Percentiles rank a stretch among this genome's conserved stretches.
These are phyloP conservation scores for Penicillium soppii DNA, from an alignment of 495 filamentous ascomycete species.

Conservation along the genomic window DNA sequence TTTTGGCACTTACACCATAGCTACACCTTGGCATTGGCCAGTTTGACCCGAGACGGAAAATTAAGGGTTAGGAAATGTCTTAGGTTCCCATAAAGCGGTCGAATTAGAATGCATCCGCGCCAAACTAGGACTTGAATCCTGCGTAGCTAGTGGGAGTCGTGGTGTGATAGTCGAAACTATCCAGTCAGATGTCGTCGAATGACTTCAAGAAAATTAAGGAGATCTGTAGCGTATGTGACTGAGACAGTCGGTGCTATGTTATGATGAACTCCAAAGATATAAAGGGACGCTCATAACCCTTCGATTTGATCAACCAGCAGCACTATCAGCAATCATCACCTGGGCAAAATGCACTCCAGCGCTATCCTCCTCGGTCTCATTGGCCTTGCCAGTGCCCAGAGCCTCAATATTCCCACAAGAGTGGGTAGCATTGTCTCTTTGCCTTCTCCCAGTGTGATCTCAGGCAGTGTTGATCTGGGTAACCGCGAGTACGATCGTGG, in stretches of 20 bases:
- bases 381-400: constrained; percentile 3
- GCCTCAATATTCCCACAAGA: neutral
- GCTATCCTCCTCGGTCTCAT: constrained; percentile 2
- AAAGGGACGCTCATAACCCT: neutral
- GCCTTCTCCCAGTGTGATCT: constrained; percentile 4
- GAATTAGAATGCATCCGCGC: neutral
- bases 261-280: neutral
- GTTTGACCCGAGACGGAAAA: neutral
- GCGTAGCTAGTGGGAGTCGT: neutral
- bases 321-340: neutral
- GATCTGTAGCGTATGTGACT: neutral
- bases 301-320: neutral
- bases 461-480: neutral
- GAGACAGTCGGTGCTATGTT: neutral
- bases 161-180: neutral
- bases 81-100: neutral
- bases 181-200: neutral
- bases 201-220: constrained; percentile 1
- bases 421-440: constrained; percentile 1
- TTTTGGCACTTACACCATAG: neutral
- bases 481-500: constrained; percentile 4
- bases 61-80: constrained; percentile 2
- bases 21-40: neutral
- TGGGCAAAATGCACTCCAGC: constrained; percentile 1
- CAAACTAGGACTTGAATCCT: neutral